phyloP scores from a whole-genome alignment of 1,139 yeast species.

The Candida freyschussii region DNA sequence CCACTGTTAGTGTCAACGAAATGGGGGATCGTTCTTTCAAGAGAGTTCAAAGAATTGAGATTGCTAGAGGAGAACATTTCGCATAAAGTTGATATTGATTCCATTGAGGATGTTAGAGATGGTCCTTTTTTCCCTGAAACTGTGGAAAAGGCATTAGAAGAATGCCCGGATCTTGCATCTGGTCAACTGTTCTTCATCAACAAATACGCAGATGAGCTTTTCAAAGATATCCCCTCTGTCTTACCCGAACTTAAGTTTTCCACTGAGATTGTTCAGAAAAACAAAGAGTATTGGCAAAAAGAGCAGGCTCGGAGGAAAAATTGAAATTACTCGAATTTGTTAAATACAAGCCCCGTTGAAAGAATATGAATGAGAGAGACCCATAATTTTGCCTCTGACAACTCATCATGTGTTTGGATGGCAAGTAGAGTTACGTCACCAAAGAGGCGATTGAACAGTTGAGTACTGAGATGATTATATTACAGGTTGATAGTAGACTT shows the following conservation, averaged over 20 bases:
- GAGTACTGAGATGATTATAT: too few relatives aligned
- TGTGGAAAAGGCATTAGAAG: constrained; percentile 33
- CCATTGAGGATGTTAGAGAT: constrained; percentile 16
- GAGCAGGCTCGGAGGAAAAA: too few relatives aligned
- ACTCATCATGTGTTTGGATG: too few relatives aligned
- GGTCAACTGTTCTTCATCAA: constrained; percentile 86
- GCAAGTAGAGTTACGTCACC: too few relatives aligned
- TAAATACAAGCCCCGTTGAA: too few relatives aligned
- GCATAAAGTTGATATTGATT: constrained; percentile 17
- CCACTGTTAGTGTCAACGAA: constrained; percentile 70
- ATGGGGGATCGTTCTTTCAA: constrained; percentile 77
- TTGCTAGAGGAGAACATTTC: constrained; percentile 44
- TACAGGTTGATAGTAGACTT: too few relatives aligned
- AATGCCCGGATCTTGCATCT: constrained; percentile 49
- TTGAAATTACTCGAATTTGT: too few relatives aligned
- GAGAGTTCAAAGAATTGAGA: constrained; percentile 72
- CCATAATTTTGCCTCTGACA: too few relatives aligned
- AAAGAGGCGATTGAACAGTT: too few relatives aligned
- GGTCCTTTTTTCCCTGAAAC: constrained; percentile 19
- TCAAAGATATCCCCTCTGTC: constrained; percentile 53
- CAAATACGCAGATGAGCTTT: constrained; percentile 75
- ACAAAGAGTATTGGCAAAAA: constrained; percentile 42
- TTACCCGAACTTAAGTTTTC: constrained; percentile 56
- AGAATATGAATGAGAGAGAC: too few relatives aligned
- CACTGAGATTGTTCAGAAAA: constrained; percentile 32